Evolutionary conservation across 83 land plant genomes (phyloP).

Genomic region (Diphasiastrum complanatum): DNA sequence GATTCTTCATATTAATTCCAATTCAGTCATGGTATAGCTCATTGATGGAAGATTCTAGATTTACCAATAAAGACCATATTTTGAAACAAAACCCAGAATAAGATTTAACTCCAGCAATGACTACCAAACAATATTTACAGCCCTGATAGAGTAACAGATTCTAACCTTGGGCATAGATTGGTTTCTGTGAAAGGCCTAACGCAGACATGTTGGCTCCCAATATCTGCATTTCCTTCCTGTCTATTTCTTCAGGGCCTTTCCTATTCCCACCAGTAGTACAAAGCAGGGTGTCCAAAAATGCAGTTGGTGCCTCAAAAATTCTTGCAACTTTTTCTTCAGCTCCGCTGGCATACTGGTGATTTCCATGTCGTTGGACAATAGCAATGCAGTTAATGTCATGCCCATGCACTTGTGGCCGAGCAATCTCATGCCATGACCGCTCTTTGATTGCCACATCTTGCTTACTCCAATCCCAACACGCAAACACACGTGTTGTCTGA

Average conservation of each 20-base stretch:
- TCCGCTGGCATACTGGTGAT: constrained; percentile 88
- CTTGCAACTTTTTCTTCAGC: constrained; percentile 99
- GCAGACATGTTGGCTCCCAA: constrained; percentile 99
- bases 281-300: constrained; percentile 76
- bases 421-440: constrained; percentile 81
- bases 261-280: constrained; percentile 25
- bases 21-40: too few relatives aligned
- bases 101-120: too few relatives aligned
- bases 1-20: too few relatives aligned
- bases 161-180: constrained; percentile 61
- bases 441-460: constrained; percentile 4
- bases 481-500: constrained; percentile 84
- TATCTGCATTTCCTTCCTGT: constrained; percentile 53
- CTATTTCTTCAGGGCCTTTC: constrained; percentile 10
- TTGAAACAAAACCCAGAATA: too few relatives aligned
- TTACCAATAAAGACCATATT: too few relatives aligned
- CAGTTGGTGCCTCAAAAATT: constrained; percentile 88
- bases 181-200: constrained; percentile 92
- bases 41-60: too few relatives aligned
- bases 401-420: constrained; percentile 98
- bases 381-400: constrained; percentile 89
- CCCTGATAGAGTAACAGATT: neutral
- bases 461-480: constrained; percentile 50
- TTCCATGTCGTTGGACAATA: constrained; percentile 63
- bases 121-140: too few relatives aligned